Base-by-base conservation (phyloP, 495 filamentous ascomycete genomes). In the Aspergillus olivimuriae region DNA sequence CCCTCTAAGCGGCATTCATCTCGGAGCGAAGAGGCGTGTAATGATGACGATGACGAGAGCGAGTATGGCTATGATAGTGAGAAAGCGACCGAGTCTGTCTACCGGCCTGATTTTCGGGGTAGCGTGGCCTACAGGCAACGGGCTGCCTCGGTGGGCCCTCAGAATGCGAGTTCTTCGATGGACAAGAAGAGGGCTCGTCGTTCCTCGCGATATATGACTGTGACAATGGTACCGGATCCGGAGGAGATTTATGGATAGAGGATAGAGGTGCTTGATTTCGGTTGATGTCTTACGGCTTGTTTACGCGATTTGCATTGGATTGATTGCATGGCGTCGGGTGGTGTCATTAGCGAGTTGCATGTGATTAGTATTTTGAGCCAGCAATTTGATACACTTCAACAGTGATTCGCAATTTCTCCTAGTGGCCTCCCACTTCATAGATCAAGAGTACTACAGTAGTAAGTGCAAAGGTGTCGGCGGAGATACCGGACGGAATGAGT, bases 171-270 rank as follows among this genome's bases (percentile, higher is more conserved):
- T 17, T 18, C 44, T 16, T 47, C 44, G 6, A 17, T 41, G 15
- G 58, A 63, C 44, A 58, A 53, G 39, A 61, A 50, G 37, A 41
- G 51, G 17, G 41, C 41, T 16, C 60, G 56, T n/a, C 19, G 17
- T 2, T 32, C 50, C 18, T 45, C 55, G 43, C 58, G 53, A 39
- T 51, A 57, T 1, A 51, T 70, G 63, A 69, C 65, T 32, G 47
- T 62, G 39, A 51, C 56, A 1, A 72, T 72, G 69, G 69, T 72
- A 4, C 63, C 66, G n/a, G 57, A 65, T 49, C 43, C 60, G 4
- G 69, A 70, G 10, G 63, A 69, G 16, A 55, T 70, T 12, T 70
- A 65, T 49, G 58, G 58, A 34, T 69, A 41, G 62, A 40, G 7
- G 17, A 24, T 11, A 22, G 43, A n/a, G 20, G 19, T 16, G 3